These are phyloP conservation scores for Arctium lappa DNA, from an alignment of 129 eudicot species.

Conservation along the genomic window DNA sequence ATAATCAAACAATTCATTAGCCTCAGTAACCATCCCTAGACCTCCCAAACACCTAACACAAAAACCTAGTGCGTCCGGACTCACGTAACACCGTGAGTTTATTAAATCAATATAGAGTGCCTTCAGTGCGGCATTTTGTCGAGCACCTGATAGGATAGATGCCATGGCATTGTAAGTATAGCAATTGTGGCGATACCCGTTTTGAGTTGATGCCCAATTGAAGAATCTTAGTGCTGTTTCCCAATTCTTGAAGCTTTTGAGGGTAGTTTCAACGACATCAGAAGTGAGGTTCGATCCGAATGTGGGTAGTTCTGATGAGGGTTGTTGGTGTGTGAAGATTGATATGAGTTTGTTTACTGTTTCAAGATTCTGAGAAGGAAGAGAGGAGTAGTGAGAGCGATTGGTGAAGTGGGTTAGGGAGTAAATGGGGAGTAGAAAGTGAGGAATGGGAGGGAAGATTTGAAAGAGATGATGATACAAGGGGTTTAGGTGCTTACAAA, in stretches of 20 bases:
- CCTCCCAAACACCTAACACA: slow-evolving; percentile 71
- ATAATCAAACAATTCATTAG: slow-evolving; percentile 68
- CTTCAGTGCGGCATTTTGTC: slow-evolving; percentile 84
- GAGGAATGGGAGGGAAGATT: slow-evolving; percentile 10
- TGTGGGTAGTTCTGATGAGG: slow-evolving; percentile 31
- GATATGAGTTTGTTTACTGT: slow-evolving; percentile 41
- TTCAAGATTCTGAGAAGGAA: slow-evolving; percentile 21
- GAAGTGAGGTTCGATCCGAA: slow-evolving; percentile 51
- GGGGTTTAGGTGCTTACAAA: slow-evolving; percentile 20
- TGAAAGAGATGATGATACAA: slow-evolving; percentile 10
- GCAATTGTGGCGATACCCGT: slow-evolving; percentile 57
- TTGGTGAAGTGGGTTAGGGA: slow-evolving; percentile 22
- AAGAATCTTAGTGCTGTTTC: slow-evolving; percentile 56
- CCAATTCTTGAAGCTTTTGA: slow-evolving; percentile 60
- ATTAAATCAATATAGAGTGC: slow-evolving; percentile 33
- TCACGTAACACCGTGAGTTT: slow-evolving; percentile 42
- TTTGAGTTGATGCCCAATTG: slow-evolving; percentile 64
- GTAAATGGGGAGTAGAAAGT: slow-evolving; percentile 18
- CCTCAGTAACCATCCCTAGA: slow-evolving; percentile 65
- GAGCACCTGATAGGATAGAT: slow-evolving; percentile 69
- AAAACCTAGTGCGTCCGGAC: slow-evolving; percentile 73
- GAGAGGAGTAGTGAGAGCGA: slow-evolving; percentile 16
- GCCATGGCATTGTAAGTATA: slow-evolving; percentile 84
- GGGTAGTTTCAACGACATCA: slow-evolving; percentile 50
- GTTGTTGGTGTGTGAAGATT: slow-evolving; percentile 39